Evolutionary conservation across 148 eudicot genomes (phyloP).

Genomic region (Diospyros lotus): DNA sequence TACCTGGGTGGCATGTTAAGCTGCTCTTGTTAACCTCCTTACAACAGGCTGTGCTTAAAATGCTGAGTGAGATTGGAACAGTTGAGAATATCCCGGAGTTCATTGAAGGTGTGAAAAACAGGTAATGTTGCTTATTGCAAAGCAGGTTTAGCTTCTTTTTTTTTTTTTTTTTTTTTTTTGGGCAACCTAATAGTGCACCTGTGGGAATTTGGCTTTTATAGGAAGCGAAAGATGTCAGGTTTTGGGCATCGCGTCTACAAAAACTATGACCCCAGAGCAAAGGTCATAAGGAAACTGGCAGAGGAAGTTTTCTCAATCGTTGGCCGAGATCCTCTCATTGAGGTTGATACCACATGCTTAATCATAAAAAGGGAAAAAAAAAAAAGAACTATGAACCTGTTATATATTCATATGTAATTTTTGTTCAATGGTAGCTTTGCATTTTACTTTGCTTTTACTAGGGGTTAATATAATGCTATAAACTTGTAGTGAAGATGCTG

Average conservation of each 20-base stretch:
- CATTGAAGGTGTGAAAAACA: constrained; percentile 95
- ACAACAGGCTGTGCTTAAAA: constrained; percentile 84
- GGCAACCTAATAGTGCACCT: not conserved
- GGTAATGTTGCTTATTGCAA: constrained; percentile 33
- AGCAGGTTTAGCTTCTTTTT: not conserved
- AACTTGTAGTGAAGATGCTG: not conserved
- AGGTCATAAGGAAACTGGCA: constrained; percentile 84
- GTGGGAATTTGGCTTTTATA: constrained; percentile 24
- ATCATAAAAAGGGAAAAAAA: not conserved
- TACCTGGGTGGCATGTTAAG: not conserved
- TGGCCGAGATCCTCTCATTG: constrained; percentile 98
- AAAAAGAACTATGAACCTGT: not conserved
- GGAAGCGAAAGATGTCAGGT: constrained; percentile 99
- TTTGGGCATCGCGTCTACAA: constrained; percentile 99
- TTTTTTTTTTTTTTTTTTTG: not conserved
- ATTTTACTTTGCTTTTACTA: not conserved
- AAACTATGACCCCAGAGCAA: constrained; percentile 96
- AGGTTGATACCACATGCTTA: constrained; percentile 40
- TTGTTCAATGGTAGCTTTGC: not conserved
- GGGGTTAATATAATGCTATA: not conserved
- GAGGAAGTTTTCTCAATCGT: constrained; percentile 98
- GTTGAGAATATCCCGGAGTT: constrained; percentile 93
- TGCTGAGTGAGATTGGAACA: constrained; percentile 92
- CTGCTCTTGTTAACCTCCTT: not conserved
- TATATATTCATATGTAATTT: not conserved